These are phyloP conservation scores for Ormosia semicastrata DNA, from an alignment of 306 rosid species.

Conservation along the genomic window DNA sequence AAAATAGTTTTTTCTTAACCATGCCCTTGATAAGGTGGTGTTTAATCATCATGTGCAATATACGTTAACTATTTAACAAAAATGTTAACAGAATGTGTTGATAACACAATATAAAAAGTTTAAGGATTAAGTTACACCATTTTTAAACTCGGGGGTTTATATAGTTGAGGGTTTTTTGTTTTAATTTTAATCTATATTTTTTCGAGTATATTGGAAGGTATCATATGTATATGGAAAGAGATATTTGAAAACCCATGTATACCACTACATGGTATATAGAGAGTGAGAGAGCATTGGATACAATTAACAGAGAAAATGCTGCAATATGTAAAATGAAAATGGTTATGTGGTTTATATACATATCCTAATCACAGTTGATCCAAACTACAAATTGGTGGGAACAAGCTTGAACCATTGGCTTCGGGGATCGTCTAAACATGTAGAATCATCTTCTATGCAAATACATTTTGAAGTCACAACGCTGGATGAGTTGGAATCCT, in stretches of 20 bases:
- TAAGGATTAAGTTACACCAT: no score
- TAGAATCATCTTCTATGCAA: conserved; percentile 24
- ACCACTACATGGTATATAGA: not conserved
- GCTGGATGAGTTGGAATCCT: conserved; percentile 5
- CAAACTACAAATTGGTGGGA: conserved; percentile 28
- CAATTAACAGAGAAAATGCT: not conserved
- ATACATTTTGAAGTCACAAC: conserved; percentile 34
- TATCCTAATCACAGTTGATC: not conserved
- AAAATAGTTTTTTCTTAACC: no score
- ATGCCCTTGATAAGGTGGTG: no score
- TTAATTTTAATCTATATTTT: no score
- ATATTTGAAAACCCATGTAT: not conserved
- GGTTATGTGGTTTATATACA: not conserved
- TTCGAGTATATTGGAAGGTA: not conserved
- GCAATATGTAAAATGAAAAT: not conserved
- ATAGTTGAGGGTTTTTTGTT: no score
- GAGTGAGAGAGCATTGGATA: not conserved
- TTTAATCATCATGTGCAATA: no score
- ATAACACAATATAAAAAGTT: no score
- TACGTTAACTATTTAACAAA: no score
- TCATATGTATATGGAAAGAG: not conserved
- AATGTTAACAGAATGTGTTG: no score
- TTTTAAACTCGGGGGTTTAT: no score
- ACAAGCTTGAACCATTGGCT: conserved; percentile 44
- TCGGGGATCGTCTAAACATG: conserved; percentile 34